Evolutionary conservation across 2,329 filamentous ascomycete species (phyloP).

Genomic region (Metarhizium humberi): DNA sequence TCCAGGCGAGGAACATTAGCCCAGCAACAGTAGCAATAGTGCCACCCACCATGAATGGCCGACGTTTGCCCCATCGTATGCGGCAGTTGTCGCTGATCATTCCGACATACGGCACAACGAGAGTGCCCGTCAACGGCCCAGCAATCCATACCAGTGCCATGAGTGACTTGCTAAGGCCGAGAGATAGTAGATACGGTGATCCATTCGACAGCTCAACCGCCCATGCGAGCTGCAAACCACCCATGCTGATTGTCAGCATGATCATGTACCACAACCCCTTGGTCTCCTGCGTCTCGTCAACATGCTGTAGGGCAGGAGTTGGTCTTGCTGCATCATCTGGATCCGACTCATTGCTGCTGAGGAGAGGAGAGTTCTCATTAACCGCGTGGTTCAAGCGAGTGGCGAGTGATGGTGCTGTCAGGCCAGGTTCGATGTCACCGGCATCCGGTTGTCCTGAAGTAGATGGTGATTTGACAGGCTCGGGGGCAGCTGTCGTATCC

Average conservation of each 20-base stretch:
- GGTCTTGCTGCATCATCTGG: neutral
- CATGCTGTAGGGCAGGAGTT: neutral
- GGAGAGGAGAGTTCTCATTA: slow-evolving; percentile 22
- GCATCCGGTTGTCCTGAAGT: neutral
- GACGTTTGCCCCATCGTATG: slow-evolving; percentile 65
- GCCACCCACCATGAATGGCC: slow-evolving; percentile 72
- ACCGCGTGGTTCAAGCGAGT: neutral
- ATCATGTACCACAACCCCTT: slow-evolving; percentile 83
- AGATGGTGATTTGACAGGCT: neutral
- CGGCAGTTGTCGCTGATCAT: slow-evolving; percentile 74
- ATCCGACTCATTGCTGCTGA: slow-evolving; percentile 9
- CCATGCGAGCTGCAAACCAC: slow-evolving; percentile 90
- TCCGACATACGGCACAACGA: slow-evolving; percentile 77
- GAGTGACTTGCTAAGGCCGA: slow-evolving; percentile 73
- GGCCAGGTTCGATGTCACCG: neutral
- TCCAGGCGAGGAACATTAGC: slow-evolving; percentile 64
- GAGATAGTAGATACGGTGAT: slow-evolving; percentile 71
- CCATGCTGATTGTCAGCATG: slow-evolving; percentile 76
- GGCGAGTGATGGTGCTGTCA: neutral
- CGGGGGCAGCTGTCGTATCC: neutral
- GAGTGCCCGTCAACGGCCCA: slow-evolving; percentile 65
- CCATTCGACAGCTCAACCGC: slow-evolving; percentile 91
- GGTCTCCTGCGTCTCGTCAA: slow-evolving; percentile 42
- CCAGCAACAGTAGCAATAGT: slow-evolving; percentile 56
- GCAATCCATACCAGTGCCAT: slow-evolving; percentile 82